Evolutionary conservation across 257 asterid species (phyloP).

Genomic region (Ophiorrhiza pumila): DNA sequence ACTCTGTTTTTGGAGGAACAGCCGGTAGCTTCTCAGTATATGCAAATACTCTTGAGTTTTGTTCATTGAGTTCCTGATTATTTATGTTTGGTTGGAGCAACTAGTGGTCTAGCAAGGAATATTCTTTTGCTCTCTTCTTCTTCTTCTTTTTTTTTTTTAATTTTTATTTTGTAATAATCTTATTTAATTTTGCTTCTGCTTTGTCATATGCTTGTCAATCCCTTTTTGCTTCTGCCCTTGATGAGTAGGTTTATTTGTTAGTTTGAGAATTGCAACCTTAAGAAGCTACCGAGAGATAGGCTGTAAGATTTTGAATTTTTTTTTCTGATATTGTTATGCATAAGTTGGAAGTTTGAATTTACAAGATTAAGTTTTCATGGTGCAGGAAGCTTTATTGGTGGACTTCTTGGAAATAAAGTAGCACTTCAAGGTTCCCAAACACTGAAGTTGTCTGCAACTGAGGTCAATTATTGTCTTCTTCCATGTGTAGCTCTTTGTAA

Average conservation of each 20-base stretch:
- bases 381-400: slow-evolving; percentile 17
- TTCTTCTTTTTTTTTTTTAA: too few relatives aligned
- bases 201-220: neutral
- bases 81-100: neutral
- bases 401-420: slow-evolving; percentile 11
- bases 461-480: neutral
- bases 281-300: neutral
- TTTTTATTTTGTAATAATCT: neutral
- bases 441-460: slow-evolving; percentile 10
- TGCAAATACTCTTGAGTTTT: neutral
- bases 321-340: neutral
- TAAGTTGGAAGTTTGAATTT: neutral
- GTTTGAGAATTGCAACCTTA: neutral
- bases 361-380: neutral
- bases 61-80: neutral
- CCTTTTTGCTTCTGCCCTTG: neutral
- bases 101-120: neutral
- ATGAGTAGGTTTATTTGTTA: neutral
- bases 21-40: neutral
- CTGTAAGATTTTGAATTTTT: neutral
- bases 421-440: slow-evolving; percentile 8
- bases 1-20: neutral
- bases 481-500: neutral
- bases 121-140: neutral
- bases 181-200: neutral